Percentiles rank a stretch among this genome's conserved stretches.
Conservation (phyloP, 495 filamentous ascomycete species). For the Penicillium canariense region DNA sequence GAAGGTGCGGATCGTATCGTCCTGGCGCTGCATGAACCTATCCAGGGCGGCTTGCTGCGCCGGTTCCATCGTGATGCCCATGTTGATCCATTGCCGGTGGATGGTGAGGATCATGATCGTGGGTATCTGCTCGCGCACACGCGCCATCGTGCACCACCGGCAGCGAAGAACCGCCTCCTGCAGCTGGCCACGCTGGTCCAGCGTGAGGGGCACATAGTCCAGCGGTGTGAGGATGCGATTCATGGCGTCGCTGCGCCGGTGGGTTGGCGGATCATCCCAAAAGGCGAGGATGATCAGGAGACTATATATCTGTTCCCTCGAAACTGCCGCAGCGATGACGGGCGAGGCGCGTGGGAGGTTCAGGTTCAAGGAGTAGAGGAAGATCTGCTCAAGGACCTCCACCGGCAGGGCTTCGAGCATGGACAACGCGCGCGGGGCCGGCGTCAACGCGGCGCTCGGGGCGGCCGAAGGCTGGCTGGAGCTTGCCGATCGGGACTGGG, state of each 20-base stretch:
- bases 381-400: constrained; percentile 55
- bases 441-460: neutral
- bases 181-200: constrained; percentile 24
- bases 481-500: neutral
- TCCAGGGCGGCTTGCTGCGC: constrained; percentile 21
- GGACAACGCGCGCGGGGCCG: constrained; percentile 29
- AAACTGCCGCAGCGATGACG: constrained; percentile 35
- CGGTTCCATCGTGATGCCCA: constrained; percentile 24
- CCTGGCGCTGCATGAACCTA: constrained; percentile 23
- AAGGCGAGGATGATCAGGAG: constrained; percentile 41
- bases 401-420: constrained; percentile 50
- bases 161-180: constrained; percentile 35
- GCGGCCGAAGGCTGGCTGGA: neutral
- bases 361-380: constrained; percentile 48
- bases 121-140: constrained; percentile 32
- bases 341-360: constrained; percentile 47
- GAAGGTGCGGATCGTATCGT: constrained; percentile 12
- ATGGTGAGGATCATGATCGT: constrained; percentile 34
- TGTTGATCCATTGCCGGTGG: constrained; percentile 33
- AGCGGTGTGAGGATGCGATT: constrained; percentile 31
- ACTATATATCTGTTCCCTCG: constrained; percentile 41
- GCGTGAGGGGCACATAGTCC: constrained; percentile 27
- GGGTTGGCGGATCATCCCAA: constrained; percentile 28
- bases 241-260: constrained; percentile 16
- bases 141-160: constrained; percentile 38